phyloP scores from a whole-genome alignment of 805 yeast species.

The Myxozyma sirexii region DNA sequence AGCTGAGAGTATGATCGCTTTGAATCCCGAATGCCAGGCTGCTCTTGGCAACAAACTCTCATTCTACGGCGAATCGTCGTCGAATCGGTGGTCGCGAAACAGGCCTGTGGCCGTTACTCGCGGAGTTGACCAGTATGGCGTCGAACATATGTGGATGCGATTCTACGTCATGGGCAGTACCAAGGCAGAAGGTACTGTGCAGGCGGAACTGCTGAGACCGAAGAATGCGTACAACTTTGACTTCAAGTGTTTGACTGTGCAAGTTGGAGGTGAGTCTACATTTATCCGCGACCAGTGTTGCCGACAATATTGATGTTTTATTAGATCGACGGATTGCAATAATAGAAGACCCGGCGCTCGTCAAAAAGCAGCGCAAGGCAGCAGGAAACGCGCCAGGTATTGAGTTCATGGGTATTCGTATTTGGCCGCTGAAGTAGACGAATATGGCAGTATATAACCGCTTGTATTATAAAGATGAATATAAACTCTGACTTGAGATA shows the following conservation, averaged over 20 bases:
- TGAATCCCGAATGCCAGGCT: constrained; percentile 59
- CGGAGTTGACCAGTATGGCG: constrained; percentile 64
- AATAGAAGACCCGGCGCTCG: constrained; percentile 13
- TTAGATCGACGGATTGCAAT: constrained; percentile 16
- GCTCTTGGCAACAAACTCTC: constrained; percentile 63
- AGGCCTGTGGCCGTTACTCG: constrained; percentile 66
- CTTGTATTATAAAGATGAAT: background rate
- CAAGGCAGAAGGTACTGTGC: constrained; percentile 61
- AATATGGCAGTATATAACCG: background rate
- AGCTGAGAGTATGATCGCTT: constrained; percentile 71
- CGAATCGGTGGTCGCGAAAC: constrained; percentile 80
- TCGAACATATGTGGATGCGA: constrained; percentile 73
- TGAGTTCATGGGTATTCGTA: constrained; percentile 18
- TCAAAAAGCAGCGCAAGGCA: constrained; percentile 5
- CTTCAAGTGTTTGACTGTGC: constrained; percentile 66
- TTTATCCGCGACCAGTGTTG: background rate
- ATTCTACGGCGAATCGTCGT: constrained; percentile 71
- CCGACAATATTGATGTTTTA: no score
- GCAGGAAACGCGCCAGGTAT: constrained; percentile 7
- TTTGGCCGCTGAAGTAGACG: constrained; percentile 15
- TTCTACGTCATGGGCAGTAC: constrained; percentile 73
- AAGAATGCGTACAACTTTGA: constrained; percentile 56
- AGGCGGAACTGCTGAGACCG: constrained; percentile 62
- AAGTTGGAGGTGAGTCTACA: constrained; percentile 38
- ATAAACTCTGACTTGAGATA: no score